phyloP scores from a whole-genome alignment of 805 yeast genomes.

The Ogataea salicorniae region DNA sequence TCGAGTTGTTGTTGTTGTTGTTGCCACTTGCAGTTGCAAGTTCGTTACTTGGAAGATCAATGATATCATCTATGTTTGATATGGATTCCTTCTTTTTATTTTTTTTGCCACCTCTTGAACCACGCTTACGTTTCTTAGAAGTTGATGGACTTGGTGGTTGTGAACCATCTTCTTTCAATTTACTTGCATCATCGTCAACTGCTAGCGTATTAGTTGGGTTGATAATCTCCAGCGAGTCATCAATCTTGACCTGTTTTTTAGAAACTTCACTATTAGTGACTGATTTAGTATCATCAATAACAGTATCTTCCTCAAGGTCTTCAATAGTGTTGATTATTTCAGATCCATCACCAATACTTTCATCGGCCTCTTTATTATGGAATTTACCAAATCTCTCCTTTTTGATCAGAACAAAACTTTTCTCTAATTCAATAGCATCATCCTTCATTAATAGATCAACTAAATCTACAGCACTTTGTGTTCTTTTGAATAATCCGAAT shows the following conservation, averaged over 20 bases:
- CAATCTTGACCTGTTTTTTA: conserved; percentile 12
- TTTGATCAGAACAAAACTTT: conserved; percentile 22
- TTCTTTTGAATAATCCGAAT: conserved; percentile 30
- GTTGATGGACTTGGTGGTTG: conserved; percentile 13
- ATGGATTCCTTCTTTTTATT: conserved; percentile 33
- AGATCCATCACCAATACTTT: conserved; percentile 4
- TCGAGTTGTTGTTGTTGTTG: conserved; percentile 2
- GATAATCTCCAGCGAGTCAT: conserved; percentile 8
- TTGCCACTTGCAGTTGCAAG: neutral
- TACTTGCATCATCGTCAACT: conserved; percentile 8
- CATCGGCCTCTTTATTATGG: conserved; percentile 5
- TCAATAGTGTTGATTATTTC: neutral
- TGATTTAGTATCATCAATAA: conserved; percentile 1
- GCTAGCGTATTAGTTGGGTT: conserved; percentile 7
- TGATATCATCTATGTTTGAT: conserved; percentile 5
- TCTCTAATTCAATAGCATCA: conserved; percentile 23
- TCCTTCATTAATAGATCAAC: conserved; percentile 28
- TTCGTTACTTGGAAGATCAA: conserved; percentile 4
- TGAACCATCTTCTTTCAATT: conserved; percentile 25
- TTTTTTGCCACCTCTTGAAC: conserved; percentile 78
- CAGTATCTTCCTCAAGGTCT: neutral
- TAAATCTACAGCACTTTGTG: conserved; percentile 31
- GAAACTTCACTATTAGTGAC: neutral
- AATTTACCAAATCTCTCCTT: conserved; percentile 18
- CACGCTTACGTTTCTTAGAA: conserved; percentile 70